Evolutionary conservation across 2,329 filamentous ascomycete species (phyloP).

Genomic region (Cladosporium sp.): DNA sequence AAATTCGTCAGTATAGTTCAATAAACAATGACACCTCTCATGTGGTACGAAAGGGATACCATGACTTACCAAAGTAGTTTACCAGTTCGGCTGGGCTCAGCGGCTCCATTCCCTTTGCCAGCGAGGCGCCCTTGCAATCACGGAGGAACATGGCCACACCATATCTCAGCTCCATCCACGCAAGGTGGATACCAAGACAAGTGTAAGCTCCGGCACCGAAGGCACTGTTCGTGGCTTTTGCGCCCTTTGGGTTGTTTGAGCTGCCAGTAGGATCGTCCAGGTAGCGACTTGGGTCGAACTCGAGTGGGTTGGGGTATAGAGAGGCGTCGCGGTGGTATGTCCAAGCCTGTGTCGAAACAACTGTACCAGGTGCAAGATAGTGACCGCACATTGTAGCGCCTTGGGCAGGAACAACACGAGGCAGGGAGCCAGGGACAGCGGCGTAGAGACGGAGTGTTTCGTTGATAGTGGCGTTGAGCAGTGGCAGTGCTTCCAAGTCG

Average conservation of each 20-base stretch:
- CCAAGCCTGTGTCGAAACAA: constrained; percentile 42
- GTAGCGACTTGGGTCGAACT: constrained; percentile 35
- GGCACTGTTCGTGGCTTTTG: constrained; percentile 62
- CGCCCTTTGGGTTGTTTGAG: constrained; percentile 24
- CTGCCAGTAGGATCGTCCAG: constrained; percentile 35
- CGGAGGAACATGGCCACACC: constrained; percentile 55
- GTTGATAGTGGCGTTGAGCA: constrained; percentile 35
- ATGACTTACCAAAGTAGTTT: constrained; percentile 39
- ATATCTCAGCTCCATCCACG: constrained; percentile 58
- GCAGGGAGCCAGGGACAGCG: constrained; percentile 34
- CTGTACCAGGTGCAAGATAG: constrained; percentile 38
- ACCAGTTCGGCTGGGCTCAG: constrained; percentile 46
- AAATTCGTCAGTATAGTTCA: neutral
- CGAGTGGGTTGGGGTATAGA: constrained; percentile 25
- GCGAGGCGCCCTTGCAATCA: constrained; percentile 39
- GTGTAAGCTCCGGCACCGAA: constrained; percentile 69
- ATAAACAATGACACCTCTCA: neutral
- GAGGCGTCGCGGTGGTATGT: constrained; percentile 39
- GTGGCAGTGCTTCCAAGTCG: constrained; percentile 25
- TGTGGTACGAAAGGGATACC: neutral
- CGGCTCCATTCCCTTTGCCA: constrained; percentile 32
- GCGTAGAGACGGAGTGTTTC: constrained; percentile 40
- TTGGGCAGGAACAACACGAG: constrained; percentile 30
- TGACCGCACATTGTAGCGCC: constrained; percentile 36
- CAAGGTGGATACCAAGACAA: constrained; percentile 70